phyloP scores from a whole-genome alignment of 768 basidiomycete genomes.

The Artomyces pyxidatus region DNA sequence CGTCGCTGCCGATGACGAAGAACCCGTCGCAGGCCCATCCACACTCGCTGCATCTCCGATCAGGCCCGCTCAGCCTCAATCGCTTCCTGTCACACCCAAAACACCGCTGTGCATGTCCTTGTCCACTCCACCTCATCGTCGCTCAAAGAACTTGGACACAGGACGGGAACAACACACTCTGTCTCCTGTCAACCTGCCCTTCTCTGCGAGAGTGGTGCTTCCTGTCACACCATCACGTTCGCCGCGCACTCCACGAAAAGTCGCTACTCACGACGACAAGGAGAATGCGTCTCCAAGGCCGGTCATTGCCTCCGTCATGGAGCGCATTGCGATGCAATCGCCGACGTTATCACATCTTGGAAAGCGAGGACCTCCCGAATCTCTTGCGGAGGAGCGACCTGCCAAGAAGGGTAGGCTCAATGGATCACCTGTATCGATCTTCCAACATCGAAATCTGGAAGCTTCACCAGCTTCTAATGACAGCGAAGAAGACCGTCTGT shows the following conservation, averaged over 20 bases:
- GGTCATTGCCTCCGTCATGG: constrained; percentile 31
- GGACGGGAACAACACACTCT: constrained; percentile 1
- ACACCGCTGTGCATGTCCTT: background rate
- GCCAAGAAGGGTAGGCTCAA: constrained; percentile 1
- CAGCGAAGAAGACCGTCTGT: background rate
- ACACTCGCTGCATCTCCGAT: constrained; percentile 3
- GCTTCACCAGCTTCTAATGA: too few species aligned
- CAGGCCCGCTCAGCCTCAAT: background rate
- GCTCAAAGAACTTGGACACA: background rate
- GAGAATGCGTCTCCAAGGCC: constrained; percentile 48
- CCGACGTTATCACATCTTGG: constrained; percentile 28
- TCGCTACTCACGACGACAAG: constrained; percentile 36
- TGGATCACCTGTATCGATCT: background rate
- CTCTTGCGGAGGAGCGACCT: constrained; percentile 18
- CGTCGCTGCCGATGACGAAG: too few species aligned
- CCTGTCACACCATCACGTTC: constrained; percentile 14
- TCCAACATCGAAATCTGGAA: too few species aligned
- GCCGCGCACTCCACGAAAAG: constrained; percentile 16
- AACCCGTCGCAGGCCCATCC: constrained; percentile 2
- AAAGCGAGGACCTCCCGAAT: constrained; percentile 38
- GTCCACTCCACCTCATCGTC: background rate
- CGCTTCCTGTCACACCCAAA: constrained; percentile 10
- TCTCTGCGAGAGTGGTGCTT: constrained; percentile 3
- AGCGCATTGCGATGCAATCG: constrained; percentile 36
- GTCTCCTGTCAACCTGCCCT: constrained; percentile 9